Evolutionary conservation across 2,329 filamentous ascomycete genomes (phyloP).

Genomic region (Keithomyces neogunnii): DNA sequence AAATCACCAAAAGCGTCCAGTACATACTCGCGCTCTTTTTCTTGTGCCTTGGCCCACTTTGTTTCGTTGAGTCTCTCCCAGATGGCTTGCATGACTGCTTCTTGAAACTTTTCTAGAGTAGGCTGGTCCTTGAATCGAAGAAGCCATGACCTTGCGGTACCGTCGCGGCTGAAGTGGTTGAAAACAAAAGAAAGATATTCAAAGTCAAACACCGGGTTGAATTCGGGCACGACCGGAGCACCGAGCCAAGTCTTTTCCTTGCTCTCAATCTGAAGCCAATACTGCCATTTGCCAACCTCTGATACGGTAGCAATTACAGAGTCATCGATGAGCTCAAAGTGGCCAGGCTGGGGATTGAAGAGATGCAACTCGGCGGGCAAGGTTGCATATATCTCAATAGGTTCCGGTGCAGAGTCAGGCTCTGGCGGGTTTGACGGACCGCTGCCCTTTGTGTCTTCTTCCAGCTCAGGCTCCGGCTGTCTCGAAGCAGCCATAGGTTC

Average conservation of each 20-base stretch:
- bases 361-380: constrained; percentile 82
- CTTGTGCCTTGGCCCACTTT: constrained; percentile 91
- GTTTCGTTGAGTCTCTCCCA: constrained; percentile 95
- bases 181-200: constrained; percentile 99
- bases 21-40: constrained; percentile 88
- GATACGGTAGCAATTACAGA: constrained; percentile 71
- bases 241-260: constrained; percentile 77
- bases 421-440: background rate
- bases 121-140: constrained; percentile 81
- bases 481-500: constrained; percentile 23
- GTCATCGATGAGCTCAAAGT: constrained; percentile 73
- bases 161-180: constrained; percentile 87
- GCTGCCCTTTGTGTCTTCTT: background rate
- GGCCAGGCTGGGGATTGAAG: constrained; percentile 80
- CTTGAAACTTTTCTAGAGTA: constrained; percentile 78
- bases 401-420: constrained; percentile 45
- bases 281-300: constrained; percentile 85
- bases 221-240: constrained; percentile 76
- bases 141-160: constrained; percentile 90
- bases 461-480: constrained; percentile 15
- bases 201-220: constrained; percentile 98
- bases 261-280: constrained; percentile 83
- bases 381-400: constrained; percentile 63
- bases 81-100: constrained; percentile 87
- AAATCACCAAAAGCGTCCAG: constrained; percentile 92